A percentile compares a stretch with the other conserved stretches of the same genome.
Conservation (phyloP, 257 asterid species). For the Rhazya stricta region DNA sequence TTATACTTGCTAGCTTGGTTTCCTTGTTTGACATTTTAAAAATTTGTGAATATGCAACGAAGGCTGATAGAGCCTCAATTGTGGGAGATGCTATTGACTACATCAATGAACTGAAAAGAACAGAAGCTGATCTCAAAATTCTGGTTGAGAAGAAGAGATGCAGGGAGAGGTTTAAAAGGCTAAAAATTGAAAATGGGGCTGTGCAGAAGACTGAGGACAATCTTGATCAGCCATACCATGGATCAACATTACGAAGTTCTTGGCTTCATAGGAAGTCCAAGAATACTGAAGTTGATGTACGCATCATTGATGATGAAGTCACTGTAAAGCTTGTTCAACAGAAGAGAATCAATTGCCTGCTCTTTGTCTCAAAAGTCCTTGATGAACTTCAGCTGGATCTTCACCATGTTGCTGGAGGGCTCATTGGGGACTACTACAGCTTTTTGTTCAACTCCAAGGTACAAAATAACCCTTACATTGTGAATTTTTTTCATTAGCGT, state of each 20-base stretch:
- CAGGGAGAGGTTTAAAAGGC: conserved; percentile 52
- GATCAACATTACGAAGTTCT: conserved; percentile 62
- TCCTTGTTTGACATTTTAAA: background rate
- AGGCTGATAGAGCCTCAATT: conserved; percentile 28
- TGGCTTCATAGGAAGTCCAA: conserved; percentile 85
- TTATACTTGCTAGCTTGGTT: background rate
- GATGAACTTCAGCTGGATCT: conserved; percentile 86
- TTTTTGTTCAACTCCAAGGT: conserved; percentile 86
- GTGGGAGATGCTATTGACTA: conserved; percentile 34
- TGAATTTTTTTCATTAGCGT: background rate
- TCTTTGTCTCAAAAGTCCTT: conserved; percentile 65
- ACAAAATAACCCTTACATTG: background rate
- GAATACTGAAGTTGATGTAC: conserved; percentile 77
- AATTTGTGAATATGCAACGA: background rate
- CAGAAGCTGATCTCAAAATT: conserved; percentile 24
- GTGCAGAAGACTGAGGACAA: conserved; percentile 39
- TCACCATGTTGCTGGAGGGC: conserved; percentile 91
- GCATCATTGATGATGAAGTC: conserved; percentile 74
- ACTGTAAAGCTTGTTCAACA: conserved; percentile 88
- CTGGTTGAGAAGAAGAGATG: conserved; percentile 67
- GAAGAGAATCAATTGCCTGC: conserved; percentile 71
- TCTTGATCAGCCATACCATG: conserved; percentile 40
- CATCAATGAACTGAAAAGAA: conserved; percentile 31
- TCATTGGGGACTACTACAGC: conserved; percentile 80
- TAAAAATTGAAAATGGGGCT: conserved; percentile 22